Evolutionary conservation across 2,329 filamentous ascomycete species (phyloP), one percentile per base, ranked within the genome.

Genomic region (Cladosporium sp.): DNA sequence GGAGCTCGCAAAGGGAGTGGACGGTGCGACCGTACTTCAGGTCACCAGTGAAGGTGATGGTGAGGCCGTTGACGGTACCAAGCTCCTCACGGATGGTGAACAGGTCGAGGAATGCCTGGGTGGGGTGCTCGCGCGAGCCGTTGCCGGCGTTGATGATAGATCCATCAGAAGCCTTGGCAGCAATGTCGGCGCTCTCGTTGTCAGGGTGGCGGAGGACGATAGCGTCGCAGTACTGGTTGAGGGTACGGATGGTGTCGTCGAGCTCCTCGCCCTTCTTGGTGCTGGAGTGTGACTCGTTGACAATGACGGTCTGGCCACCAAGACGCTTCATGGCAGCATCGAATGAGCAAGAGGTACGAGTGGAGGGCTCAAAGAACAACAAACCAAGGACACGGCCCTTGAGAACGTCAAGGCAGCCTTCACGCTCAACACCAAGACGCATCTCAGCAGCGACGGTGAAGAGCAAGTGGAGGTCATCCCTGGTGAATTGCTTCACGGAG

Each of bases 41-140:
- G 70, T 99, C 94, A 67, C 94, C 94, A 44, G 91, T 82, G 74
- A 99, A 99, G 51, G 94, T 99, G 70, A 99, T 95, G 44, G 91
- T 97, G 62, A 99, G 80, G 53, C 93, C 93, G 70, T 93, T 92
- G 57, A 97, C 93, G 0, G 92, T 97, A 62, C 94, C 94, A 8
- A 97, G 82, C 75, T 99, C 94, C 76, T 99, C 94, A 65, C 94
- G 90, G 70, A 99, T 99, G 56, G 94, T 97, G 80, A 97, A 99
- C 58, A 99, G 87, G 70, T 99, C 94, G 20, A 99, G 80, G 82
- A 99, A 94, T 0, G 94, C 94, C 76, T 99, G 94, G 0, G 94
- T 99, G 0, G 94, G 94, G 76, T 99, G 94, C 78, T 99, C 94
- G 67, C 90, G 87, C 75, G 89, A 91, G 62, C 94, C 94, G 72